phyloP scores from a whole-genome alignment of 163 green algal species.

The Scenedesmus sp. region DNA sequence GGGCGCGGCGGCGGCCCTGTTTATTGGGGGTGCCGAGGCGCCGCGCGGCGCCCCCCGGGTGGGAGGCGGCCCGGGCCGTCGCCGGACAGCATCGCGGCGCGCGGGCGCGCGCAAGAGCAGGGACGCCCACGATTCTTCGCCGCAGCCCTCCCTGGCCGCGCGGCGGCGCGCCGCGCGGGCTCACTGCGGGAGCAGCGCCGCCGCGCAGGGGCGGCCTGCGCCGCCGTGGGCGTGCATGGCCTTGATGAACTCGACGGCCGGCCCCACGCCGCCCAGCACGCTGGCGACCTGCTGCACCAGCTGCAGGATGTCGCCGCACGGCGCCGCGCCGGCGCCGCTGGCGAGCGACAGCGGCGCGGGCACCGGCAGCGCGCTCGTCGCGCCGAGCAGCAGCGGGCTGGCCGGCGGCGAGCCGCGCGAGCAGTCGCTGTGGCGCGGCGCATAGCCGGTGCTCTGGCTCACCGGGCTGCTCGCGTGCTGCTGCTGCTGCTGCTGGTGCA shows the following conservation, averaged over 20 bases:
- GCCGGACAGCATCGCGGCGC: no score
- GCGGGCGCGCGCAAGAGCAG: no score
- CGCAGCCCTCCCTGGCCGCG: no score
- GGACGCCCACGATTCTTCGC: no score
- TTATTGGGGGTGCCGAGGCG: no score
- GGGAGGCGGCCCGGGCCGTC: no score
- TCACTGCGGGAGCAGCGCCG: no score
- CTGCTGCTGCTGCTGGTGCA: constrained; percentile 37
- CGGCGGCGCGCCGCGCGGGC: no score
- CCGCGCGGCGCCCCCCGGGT: no score
- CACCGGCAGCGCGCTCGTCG: not conserved
- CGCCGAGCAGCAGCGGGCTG: constrained; percentile 25
- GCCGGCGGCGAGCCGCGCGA: constrained; percentile 1
- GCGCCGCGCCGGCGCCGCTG: not conserved
- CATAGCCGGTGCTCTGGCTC: not conserved
- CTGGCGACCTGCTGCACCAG: not conserved
- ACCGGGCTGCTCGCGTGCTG: not conserved
- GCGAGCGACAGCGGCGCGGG: not conserved
- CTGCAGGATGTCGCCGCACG: constrained; percentile 7
- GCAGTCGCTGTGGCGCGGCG: not conserved
- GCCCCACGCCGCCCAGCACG: constrained; percentile 4
- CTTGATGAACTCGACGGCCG: constrained; percentile 17
- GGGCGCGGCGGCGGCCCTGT: no score
- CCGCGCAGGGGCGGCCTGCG: no score
- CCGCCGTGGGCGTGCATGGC: not conserved